Base-by-base conservation (phyloP, 2,329 filamentous ascomycete species). In the Helotiales sp. region DNA sequence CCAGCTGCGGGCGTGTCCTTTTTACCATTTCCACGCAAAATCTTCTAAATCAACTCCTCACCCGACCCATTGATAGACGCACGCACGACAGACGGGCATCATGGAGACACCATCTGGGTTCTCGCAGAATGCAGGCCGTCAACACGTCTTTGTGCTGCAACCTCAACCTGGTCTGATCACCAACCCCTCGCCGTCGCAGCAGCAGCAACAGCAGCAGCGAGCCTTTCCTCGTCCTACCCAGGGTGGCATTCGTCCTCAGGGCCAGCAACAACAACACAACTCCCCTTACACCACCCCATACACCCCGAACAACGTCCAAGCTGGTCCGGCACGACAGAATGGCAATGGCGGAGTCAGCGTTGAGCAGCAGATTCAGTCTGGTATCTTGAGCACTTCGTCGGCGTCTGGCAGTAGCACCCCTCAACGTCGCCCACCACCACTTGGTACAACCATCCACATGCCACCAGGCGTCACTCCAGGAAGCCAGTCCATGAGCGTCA, bases 351-450 rank as follows among this genome's bases (percentile, higher is more conserved):
- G 62, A 52, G 63, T 67, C 12, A 70, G 68, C 47, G 69, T 68
- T 47, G 69, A 71, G 53, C 69, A 70, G 58, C 69, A 71, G 61
- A 71, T 71, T 62, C 68, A 68, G 24, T 67, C 69, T 58, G 69
- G 69, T 40, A 62, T 70, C 56, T 60, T 71, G 62, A 67, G 68
- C 50, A 68, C 66, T 51, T 59, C 66, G 24, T 36, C 61, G 13
- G 63, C 58, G 8, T 60, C 63, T 50, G 63, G 61, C 6, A 60
- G 63, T 22, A 68, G 63, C 31, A 68, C 68, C 25, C 63, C 69
- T 19, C 69, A 70, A 63, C 67, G 68, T 48, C 64, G 68, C 34
- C 67, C 69, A 44, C 67, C 68, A 19, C 57, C 69, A 29, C 65
- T 71, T 13, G 68, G 67, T 22, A 66, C 67, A 19, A 61, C 63